A percentile compares a stretch with the other conserved stretches of the same genome.
phyloP scores from a whole-genome alignment of 345 rosid genomes.

The Theobroma cacao region DNA sequence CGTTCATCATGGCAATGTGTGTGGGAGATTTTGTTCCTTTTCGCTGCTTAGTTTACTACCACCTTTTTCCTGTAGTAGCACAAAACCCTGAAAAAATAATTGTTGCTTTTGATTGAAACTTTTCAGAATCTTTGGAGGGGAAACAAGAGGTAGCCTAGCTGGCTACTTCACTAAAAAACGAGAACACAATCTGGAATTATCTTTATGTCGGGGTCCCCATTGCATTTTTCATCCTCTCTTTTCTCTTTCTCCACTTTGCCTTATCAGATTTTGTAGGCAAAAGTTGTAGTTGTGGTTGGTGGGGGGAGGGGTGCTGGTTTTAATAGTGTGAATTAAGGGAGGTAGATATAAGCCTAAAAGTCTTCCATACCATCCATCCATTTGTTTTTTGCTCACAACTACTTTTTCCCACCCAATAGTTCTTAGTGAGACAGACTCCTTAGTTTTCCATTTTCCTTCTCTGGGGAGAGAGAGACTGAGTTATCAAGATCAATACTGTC shows the following conservation, averaged over 20 bases:
- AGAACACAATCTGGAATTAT: slow-evolving; percentile 17
- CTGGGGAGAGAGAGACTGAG: slow-evolving; percentile 3
- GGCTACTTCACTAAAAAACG: slow-evolving; percentile 34
- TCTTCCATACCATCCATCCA: background rate
- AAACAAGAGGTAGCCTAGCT: slow-evolving; percentile 10
- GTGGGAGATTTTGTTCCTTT: background rate
- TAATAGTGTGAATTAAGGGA: slow-evolving; percentile 8
- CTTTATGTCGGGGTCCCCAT: slow-evolving; percentile 16
- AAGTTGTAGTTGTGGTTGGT: slow-evolving; percentile 18
- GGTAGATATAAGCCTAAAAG: background rate
- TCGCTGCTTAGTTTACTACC: background rate
- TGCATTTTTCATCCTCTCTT: background rate
- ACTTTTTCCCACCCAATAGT: slow-evolving; percentile 21
- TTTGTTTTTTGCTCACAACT: background rate
- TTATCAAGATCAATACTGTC: slow-evolving; percentile 27
- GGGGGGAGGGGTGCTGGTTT: background rate
- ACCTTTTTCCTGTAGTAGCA: background rate
- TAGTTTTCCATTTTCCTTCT: background rate
- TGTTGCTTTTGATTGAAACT: slow-evolving; percentile 10
- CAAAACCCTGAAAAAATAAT: slow-evolving; percentile 1
- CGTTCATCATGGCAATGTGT: background rate
- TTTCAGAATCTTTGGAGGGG: slow-evolving; percentile 23
- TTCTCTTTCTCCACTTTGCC: background rate
- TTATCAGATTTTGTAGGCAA: slow-evolving; percentile 15
- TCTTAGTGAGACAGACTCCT: slow-evolving; percentile 20